Conservation (phyloP, 495 filamentous ascomycete species). For the Antarctomyces pellizariae region DNA sequence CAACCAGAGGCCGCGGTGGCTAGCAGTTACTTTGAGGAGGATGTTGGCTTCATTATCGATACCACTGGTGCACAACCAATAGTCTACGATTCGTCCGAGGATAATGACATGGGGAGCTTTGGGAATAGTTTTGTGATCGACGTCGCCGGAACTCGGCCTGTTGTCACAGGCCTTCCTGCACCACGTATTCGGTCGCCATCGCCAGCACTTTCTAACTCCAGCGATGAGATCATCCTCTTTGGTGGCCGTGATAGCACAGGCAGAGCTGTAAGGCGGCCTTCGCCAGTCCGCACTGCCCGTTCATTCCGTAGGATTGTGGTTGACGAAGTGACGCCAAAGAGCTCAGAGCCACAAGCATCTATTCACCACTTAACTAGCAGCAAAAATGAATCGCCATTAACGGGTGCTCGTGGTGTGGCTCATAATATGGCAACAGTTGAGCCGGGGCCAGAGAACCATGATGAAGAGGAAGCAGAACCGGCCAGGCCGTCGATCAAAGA, state of each 20-base stretch:
- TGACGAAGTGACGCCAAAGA: too few relatives aligned
- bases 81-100: too few relatives aligned
- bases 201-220: conserved; percentile 25
- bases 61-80: too few relatives aligned
- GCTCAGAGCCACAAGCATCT: background rate
- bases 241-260: conserved; percentile 21
- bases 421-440: conserved; percentile 1
- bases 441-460: background rate
- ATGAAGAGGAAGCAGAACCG: background rate
- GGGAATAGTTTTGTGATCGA: conserved; percentile 8
- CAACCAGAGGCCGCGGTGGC: too few relatives aligned
- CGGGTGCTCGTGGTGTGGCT: conserved; percentile 4
- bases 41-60: too few relatives aligned
- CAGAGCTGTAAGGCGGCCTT: conserved; percentile 3
- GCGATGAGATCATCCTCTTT: conserved; percentile 46
- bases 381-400: conserved; percentile 3
- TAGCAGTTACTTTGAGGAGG: too few relatives aligned
- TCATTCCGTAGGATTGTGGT: too few relatives aligned
- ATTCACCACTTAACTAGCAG: conserved; percentile 1
- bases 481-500: background rate
- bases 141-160: conserved; percentile 3
- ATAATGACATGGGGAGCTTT: too few relatives aligned
- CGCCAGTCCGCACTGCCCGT: background rate
- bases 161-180: conserved; percentile 10
- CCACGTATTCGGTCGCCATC: conserved; percentile 13